Evolutionary conservation across 192 early-diverging fungal genomes (phyloP).

Genomic region (Gigaspora rosea): DNA sequence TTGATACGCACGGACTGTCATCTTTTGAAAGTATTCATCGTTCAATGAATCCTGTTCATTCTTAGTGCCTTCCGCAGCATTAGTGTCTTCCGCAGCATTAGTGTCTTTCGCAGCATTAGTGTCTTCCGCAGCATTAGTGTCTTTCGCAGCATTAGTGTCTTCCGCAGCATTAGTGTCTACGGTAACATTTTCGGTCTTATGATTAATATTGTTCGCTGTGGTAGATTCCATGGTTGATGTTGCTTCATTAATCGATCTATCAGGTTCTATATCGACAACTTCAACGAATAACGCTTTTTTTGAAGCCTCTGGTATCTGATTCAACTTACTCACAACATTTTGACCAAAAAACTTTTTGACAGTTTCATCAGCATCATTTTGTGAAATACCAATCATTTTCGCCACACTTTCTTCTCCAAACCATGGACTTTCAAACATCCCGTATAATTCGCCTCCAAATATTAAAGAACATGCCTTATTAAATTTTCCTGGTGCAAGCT

Average conservation of each 20-base stretch:
- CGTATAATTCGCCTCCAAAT: conserved; percentile 48
- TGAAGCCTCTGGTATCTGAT: background rate
- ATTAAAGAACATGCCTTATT: conserved; percentile 57
- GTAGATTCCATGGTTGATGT: background rate
- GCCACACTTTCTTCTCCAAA: background rate
- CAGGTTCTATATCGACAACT: background rate
- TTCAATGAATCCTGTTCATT: background rate
- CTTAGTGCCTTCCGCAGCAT: background rate
- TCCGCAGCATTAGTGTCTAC: background rate
- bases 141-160: background rate
- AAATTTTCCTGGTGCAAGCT: conserved; percentile 44
- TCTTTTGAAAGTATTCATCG: background rate
- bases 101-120: background rate
- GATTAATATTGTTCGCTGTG: background rate
- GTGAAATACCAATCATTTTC: conserved; percentile 35
- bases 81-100: background rate
- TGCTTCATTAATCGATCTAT: too few relatives aligned
- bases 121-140: background rate
- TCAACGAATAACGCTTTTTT: background rate
- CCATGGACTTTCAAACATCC: conserved; percentile 40
- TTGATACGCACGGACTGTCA: background rate
- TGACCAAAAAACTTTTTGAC: background rate
- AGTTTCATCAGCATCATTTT: background rate
- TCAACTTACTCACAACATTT: background rate
- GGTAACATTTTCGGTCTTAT: background rate